Percentiles rank a stretch among this genome's conserved stretches.
Conservation (phyloP, 2,329 filamentous ascomycete genomes). For the Aotearoamyces nothofagi region DNA sequence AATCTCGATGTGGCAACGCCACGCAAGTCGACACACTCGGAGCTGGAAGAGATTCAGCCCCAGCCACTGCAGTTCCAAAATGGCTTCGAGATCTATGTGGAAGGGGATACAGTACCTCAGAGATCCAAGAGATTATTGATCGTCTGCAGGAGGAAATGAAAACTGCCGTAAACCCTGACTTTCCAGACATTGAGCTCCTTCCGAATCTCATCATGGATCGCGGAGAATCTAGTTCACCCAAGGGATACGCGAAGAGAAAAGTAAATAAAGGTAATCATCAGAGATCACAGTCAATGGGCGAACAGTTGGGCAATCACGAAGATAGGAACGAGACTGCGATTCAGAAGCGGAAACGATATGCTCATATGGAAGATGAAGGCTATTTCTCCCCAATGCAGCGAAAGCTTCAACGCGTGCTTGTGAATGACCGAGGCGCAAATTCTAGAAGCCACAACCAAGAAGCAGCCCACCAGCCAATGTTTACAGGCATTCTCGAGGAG, state of each 20-base stretch:
- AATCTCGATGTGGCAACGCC: slow-evolving; percentile 9
- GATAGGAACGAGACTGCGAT: too few species aligned
- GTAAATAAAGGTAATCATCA: slow-evolving; percentile 10
- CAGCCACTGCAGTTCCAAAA: slow-evolving; percentile 18
- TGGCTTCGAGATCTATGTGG: slow-evolving; percentile 18
- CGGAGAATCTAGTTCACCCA: slow-evolving; percentile 15
- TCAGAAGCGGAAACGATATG: too few species aligned
- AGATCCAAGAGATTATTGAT: slow-evolving; percentile 22
- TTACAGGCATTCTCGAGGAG: too few species aligned
- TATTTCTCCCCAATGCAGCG: too few species aligned
- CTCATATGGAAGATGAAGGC: too few species aligned
- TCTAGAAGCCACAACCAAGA: too few species aligned
- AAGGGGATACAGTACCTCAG: slow-evolving; percentile 19
- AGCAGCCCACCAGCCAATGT: too few species aligned
- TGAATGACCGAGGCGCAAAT: too few species aligned
- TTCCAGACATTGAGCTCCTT: slow-evolving; percentile 25
- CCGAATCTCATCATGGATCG: slow-evolving; percentile 19
- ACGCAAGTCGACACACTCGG: slow-evolving; percentile 8
- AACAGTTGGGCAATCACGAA: too few species aligned
- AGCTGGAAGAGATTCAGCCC: slow-evolving; percentile 6
- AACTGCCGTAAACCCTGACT: slow-evolving; percentile 19
- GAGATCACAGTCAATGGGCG: slow-evolving; percentile 18
- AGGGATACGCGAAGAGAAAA: slow-evolving; percentile 13
- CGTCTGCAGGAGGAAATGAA: slow-evolving; percentile 20
- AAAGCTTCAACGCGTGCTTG: too few species aligned